Conservation (phyloP, 2,329 filamentous ascomycete species). For the Orbilia oligospora region DNA sequence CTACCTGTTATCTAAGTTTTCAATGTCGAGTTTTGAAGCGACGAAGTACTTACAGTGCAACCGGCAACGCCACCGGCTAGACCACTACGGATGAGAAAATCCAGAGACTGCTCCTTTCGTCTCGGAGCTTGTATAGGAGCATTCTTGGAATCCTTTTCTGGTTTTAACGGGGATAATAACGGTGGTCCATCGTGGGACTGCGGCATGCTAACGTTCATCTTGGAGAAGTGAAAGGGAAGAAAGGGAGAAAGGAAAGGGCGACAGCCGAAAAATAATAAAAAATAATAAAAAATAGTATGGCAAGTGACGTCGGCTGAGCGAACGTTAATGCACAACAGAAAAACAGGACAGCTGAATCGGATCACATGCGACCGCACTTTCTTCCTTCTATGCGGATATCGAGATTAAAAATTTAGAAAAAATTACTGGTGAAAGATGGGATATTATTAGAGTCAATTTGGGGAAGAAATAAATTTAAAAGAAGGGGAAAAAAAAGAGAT, state of each 20-base stretch:
- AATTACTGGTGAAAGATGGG: not conserved
- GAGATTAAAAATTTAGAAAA: not conserved
- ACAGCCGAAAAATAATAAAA: conserved; percentile 12
- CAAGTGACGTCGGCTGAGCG: conserved; percentile 23
- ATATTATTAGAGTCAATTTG: not conserved
- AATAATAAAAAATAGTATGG: conserved; percentile 22
- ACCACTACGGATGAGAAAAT: conserved; percentile 87
- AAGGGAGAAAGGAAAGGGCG: conserved; percentile 9
- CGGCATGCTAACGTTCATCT: conserved; percentile 60
- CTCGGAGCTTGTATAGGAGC: conserved; percentile 12
- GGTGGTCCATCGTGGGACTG: conserved; percentile 59
- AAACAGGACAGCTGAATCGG: conserved; percentile 20
- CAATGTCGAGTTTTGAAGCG: not conserved
- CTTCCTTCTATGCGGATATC: not conserved
- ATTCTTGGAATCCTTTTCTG: conserved; percentile 26
- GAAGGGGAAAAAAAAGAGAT: not conserved
- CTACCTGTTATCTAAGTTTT: not conserved
- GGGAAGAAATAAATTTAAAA: not conserved
- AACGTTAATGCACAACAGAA: conserved; percentile 5
- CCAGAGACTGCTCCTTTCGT: conserved; percentile 67
- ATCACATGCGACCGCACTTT: conserved; percentile 41
- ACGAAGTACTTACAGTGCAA: conserved; percentile 80
- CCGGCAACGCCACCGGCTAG: conserved; percentile 91
- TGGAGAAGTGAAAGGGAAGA: conserved; percentile 22
- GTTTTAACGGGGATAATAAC: conserved; percentile 36